Conservation (phyloP, 495 filamentous ascomycete species). For the Xylaria grammica region DNA sequence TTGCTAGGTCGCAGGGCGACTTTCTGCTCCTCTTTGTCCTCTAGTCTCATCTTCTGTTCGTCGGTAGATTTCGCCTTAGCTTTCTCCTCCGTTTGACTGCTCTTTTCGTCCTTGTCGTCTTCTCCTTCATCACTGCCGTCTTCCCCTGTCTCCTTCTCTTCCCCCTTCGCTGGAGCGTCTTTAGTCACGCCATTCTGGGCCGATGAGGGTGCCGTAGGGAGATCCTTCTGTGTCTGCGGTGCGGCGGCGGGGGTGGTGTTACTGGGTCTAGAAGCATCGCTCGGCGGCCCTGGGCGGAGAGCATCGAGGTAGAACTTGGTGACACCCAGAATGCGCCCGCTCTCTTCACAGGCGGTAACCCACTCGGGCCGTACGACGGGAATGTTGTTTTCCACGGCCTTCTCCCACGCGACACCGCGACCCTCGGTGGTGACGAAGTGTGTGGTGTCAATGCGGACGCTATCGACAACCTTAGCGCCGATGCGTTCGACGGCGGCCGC, state of each 20-base stretch:
- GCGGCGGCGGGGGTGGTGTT: slow-evolving; percentile 26
- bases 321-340: slow-evolving; percentile 91
- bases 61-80: slow-evolving; percentile 41
- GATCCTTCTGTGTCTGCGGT: slow-evolving; percentile 40
- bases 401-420: slow-evolving; percentile 87
- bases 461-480: slow-evolving; percentile 88
- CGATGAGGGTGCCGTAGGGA: slow-evolving; percentile 39
- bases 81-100: slow-evolving; percentile 40
- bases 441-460: slow-evolving; percentile 94
- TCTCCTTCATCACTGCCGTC: slow-evolving; percentile 28
- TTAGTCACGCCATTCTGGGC: slow-evolving; percentile 28
- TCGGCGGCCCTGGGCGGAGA: slow-evolving; percentile 41
- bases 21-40: slow-evolving; percentile 58
- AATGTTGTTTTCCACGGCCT: slow-evolving; percentile 96
- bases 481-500: slow-evolving; percentile 80
- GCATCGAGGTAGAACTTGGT: slow-evolving; percentile 95
- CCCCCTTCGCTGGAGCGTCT: slow-evolving; percentile 22
- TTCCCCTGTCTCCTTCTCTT: slow-evolving; percentile 28
- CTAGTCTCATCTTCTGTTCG: slow-evolving; percentile 62
- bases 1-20: slow-evolving; percentile 46
- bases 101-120: slow-evolving; percentile 34
- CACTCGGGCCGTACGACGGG: slow-evolving; percentile 98
- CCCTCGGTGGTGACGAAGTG: slow-evolving; percentile 99
- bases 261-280: slow-evolving; percentile 33
- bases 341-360: slow-evolving; percentile 91